phyloP scores from a whole-genome alignment of 805 yeast species.

The Millerago galiae region DNA sequence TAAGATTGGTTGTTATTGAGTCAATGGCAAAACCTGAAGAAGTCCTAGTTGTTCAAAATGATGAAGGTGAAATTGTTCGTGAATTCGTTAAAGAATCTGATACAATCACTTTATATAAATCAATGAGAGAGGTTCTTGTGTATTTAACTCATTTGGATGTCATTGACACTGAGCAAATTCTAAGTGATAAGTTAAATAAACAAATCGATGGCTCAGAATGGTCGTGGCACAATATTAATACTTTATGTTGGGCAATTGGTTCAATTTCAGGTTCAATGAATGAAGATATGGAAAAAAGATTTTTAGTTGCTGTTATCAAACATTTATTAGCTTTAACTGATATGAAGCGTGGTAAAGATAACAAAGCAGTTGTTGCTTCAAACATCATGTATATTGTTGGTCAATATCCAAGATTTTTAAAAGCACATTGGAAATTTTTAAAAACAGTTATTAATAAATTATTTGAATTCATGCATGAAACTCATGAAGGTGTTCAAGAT shows the following conservation, averaged over 20 bases:
- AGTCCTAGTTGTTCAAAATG: slow-evolving; percentile 93
- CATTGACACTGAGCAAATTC: slow-evolving; percentile 85
- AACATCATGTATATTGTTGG: slow-evolving; percentile 99
- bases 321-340: slow-evolving; percentile 89
- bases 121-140: slow-evolving; percentile 92
- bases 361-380: slow-evolving; percentile 99
- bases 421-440: slow-evolving; percentile 96
- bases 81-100: slow-evolving; percentile 96
- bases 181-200: slow-evolving; percentile 84
- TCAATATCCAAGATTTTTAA: slow-evolving; percentile 94
- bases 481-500: slow-evolving; percentile 99
- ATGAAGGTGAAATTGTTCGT: slow-evolving; percentile 98
- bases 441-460: slow-evolving; percentile 93
- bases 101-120: slow-evolving; percentile 90
- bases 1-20: slow-evolving; percentile 91
- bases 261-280: slow-evolving; percentile 98
- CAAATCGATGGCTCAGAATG: slow-evolving; percentile 96
- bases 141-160: slow-evolving; percentile 95
- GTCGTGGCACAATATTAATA: slow-evolving; percentile 98
- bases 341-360: slow-evolving; percentile 94
- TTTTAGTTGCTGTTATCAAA: slow-evolving; percentile 87
- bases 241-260: slow-evolving; percentile 99
- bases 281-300: slow-evolving; percentile 94
- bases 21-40: slow-evolving; percentile 99
- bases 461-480: slow-evolving; percentile 98